These are phyloP conservation scores for Gastrolobium villosum DNA, from an alignment of 306 rosid genomes.

Conservation along the genomic window DNA sequence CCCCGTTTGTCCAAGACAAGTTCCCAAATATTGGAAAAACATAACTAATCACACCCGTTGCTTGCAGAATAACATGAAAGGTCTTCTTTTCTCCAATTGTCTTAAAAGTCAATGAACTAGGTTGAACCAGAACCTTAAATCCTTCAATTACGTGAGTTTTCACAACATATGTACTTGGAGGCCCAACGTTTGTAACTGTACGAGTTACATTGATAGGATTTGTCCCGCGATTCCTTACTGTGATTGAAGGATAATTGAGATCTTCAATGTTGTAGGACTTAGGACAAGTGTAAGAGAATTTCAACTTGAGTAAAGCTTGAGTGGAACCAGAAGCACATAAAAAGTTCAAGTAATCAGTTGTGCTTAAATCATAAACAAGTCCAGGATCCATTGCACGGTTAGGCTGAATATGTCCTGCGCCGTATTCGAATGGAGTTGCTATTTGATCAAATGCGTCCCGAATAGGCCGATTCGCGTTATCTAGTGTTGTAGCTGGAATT, in stretches of 20 bases:
- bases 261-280: conserved; percentile 50
- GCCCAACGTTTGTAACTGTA: conserved; percentile 68
- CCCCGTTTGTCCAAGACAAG: conserved; percentile 61
- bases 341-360: conserved; percentile 67
- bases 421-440: conserved; percentile 71
- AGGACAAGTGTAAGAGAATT: conserved; percentile 48
- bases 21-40: conserved; percentile 50
- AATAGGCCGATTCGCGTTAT: conserved; percentile 48
- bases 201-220: conserved; percentile 52
- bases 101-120: conserved; percentile 54
- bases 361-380: conserved; percentile 60
- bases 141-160: conserved; percentile 43
- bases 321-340: conserved; percentile 66
- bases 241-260: conserved; percentile 74
- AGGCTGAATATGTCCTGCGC: conserved; percentile 71
- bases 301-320: not conserved
- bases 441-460: conserved; percentile 32
- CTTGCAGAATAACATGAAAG: conserved; percentile 53
- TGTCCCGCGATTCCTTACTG: conserved; percentile 48
- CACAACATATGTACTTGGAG: conserved; percentile 61
- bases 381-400: conserved; percentile 73
- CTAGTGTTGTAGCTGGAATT: conserved; percentile 58
- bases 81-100: conserved; percentile 62
- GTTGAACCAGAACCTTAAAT: conserved; percentile 55
- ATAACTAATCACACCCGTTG: conserved; percentile 1